Base-by-base conservation (phyloP, 129 eudicot species). In the Artemisia tridentata region DNA sequence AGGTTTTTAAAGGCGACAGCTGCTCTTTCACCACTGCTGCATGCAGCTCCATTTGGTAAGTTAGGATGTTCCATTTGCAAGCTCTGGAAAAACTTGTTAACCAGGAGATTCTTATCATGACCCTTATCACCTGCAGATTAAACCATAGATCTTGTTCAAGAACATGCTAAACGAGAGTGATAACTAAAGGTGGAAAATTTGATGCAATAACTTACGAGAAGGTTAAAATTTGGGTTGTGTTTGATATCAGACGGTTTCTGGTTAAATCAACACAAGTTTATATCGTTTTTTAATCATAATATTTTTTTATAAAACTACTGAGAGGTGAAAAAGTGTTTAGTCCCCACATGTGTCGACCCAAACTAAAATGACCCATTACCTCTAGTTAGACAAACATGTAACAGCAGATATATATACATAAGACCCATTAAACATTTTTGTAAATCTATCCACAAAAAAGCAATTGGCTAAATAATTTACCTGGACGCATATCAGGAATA, bases 401-500 rank as follows among this genome's bases (percentile, higher is more conserved):
- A 38, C 9, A 38, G 45, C 0, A 4, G 56, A 51, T 12, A 51
- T 3, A 51, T 16, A 51, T 16, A 15, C 56, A 14, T 16, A 51
- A 38, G 45, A 38, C 10, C 56, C 5, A 5, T 1, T 51, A 65
- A 2, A 18, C 0, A 12, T 46, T 41, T 38, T 45, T 20, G 29
- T 9, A n/a, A 60, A 47, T 46, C 45, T 53, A 5, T 49, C 53
- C 18, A 7, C 46, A 54, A 4, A 43, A 16, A 49, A 54, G 16
- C 20, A 15, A 49, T 20, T 69, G 70, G 43, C 45, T 38, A 38
- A 38, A 38, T 38, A 1, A 38, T 7, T 80, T 65, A 91, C 97
- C 97, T 77, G 82, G 80, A 63, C 88, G 80, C 49, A 86, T 72
- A 64, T 84, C 80, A 14, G 91, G 92, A 69, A 63, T 79, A 79